Base-by-base conservation (phyloP, 176 grass and related monocot genomes). In the Triticum aestivum region DNA sequence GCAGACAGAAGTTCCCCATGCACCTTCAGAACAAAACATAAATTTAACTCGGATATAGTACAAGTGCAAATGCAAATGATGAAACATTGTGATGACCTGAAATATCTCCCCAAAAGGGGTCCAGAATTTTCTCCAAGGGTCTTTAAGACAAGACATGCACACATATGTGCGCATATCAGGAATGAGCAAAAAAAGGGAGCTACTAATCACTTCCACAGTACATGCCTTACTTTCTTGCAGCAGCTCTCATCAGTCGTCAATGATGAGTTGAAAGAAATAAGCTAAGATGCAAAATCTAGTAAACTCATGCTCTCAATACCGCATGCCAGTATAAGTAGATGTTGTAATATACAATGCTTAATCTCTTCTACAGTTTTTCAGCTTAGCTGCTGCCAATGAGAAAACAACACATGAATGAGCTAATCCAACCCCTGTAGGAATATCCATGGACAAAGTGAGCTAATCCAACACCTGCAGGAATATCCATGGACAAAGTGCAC, bases 1-100 rank as follows among this genome's bases (percentile, higher is more conserved):
- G 92, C 93, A 47, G 85, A 84, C 82, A 96, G 65, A 90, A 98
- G 96, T 78, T 98, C 93, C 77, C 84, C 81, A 78, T 94, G 93
- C 70, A 98, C 96, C 96, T 96, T 89, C 35, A 88, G 83, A 87
- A 67, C 49, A 74, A 7, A 49, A 82, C 65, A 15, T 21, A 3
- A 3, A 21, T 54, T 49, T 21, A 78, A 34, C 15, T 83, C 39
- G 1, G 18, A 51, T 12, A 35, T 8, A 39, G 23, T 69, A 63
- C 34, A 73, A 38, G n/a, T 14, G 29, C 9, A 5, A 20, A 79
- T 37, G 23, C 47, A 61, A 30, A 64, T 42, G 2, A 62, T 0
- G 11, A 41, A 76, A 66, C 4, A 69, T 2, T 27, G 75, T 66
- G 30, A 12, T 66, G 30, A 12, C 41, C 1, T 49, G 49, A 47